Evolutionary conservation across 2,329 filamentous ascomycete species (phyloP).

Genomic region (Colletotrichum sp.): DNA sequence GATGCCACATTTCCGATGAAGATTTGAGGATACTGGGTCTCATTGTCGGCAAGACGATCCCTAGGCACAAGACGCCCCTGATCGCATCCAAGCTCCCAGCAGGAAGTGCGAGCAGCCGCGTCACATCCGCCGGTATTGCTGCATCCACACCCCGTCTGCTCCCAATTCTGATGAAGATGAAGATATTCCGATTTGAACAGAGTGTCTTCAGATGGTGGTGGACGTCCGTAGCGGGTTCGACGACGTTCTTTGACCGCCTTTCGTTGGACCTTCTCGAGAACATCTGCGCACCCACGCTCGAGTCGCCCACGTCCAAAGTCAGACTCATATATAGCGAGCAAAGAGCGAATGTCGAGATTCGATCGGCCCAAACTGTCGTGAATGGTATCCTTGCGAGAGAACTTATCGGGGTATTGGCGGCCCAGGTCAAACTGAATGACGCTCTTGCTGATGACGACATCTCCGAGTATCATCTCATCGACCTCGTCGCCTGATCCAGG

Average conservation of each 20-base stretch:
- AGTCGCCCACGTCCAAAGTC: background rate
- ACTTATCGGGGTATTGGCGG: background rate
- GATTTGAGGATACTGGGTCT: background rate
- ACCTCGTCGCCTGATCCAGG: conserved; percentile 8
- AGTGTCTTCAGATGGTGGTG: background rate
- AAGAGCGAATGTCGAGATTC: background rate
- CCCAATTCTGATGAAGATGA: background rate
- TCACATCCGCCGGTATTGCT: background rate
- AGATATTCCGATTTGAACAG: background rate
- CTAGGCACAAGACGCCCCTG: background rate
- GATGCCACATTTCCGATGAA: conserved; percentile 41
- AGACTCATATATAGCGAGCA: background rate
- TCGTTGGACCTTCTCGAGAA: background rate
- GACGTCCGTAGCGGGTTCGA: background rate
- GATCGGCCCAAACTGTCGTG: conserved; percentile 25
- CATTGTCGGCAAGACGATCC: background rate
- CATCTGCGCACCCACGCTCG: background rate
- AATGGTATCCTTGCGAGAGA: conserved; percentile 26
- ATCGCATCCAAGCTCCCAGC: background rate
- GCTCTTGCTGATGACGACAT: conserved; percentile 32
- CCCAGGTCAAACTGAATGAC: conserved; percentile 30
- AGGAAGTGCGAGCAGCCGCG: background rate
- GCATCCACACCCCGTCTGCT: background rate
- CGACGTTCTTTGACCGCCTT: background rate
- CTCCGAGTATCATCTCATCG: conserved; percentile 28